Conservation (phyloP, 495 filamentous ascomycete genomes). For the Talaromyces liani region DNA sequence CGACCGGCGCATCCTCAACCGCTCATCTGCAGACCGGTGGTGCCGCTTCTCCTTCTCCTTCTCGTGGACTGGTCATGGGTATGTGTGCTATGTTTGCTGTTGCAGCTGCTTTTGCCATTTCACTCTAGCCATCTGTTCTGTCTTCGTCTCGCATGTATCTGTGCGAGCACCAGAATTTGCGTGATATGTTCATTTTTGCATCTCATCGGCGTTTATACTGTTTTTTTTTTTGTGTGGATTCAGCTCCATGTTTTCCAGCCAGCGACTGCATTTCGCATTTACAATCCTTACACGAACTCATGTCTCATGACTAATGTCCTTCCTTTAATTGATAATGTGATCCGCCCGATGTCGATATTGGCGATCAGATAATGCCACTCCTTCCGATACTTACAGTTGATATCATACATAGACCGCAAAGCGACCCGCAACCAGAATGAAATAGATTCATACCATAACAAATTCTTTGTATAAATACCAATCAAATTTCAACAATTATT, state of each 20-base stretch:
- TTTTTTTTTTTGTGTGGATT: background rate
- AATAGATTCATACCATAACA: background rate
- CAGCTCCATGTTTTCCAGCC: background rate
- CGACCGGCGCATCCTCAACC: conserved; percentile 15
- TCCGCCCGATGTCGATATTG: background rate
- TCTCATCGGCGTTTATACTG: background rate
- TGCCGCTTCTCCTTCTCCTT: conserved; percentile 16
- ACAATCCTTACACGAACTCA: conserved; percentile 2
- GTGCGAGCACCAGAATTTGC: too few species aligned
- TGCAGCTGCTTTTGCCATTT: conserved; percentile 26
- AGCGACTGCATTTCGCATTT: conserved; percentile 1
- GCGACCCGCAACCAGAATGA: background rate
- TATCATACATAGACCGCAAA: background rate
- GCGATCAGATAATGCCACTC: background rate
- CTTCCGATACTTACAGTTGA: background rate
- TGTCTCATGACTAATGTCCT: background rate
- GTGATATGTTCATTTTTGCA: background rate
- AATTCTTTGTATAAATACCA: background rate
- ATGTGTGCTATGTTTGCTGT: conserved; percentile 38
- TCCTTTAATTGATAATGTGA: background rate
- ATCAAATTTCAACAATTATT: background rate
- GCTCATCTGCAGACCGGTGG: conserved; percentile 40
- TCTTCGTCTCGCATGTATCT: too few species aligned
- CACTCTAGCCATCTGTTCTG: background rate
- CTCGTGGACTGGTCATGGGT: conserved; percentile 27